Evolutionary conservation across 1,284 basidiomycete genomes (phyloP).

Genomic region (Trichosporon ovoides): DNA sequence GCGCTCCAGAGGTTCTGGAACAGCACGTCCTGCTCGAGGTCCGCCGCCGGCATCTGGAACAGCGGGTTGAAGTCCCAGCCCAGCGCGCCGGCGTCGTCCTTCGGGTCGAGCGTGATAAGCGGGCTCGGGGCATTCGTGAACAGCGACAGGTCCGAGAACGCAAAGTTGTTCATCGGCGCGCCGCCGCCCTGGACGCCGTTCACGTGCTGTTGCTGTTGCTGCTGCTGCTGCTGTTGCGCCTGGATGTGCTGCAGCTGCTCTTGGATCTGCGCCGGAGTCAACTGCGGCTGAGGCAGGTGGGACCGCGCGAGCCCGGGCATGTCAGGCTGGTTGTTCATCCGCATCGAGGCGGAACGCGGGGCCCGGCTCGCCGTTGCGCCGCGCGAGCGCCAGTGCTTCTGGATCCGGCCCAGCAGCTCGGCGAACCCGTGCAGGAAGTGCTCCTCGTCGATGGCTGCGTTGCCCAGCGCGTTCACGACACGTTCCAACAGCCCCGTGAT

Average conservation of each 20-base stretch:
- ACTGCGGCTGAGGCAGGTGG: neutral
- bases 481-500: slow-evolving; percentile 8
- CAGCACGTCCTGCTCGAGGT: slow-evolving; percentile 15
- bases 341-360: neutral
- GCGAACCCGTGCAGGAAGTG: slow-evolving; percentile 19
- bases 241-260: neutral
- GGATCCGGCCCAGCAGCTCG: slow-evolving; percentile 9
- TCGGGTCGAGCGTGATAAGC: slow-evolving; percentile 1
- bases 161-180: slow-evolving; percentile 2
- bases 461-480: slow-evolving; percentile 7
- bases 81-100: neutral
- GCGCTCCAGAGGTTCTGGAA: slow-evolving; percentile 11
- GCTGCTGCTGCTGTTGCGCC: neutral
- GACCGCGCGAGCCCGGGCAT: neutral
- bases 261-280: neutral
- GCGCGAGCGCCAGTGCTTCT: slow-evolving; percentile 16
- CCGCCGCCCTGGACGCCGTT: neutral
- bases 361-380: neutral
- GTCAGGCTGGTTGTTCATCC: neutral
- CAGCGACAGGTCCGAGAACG: slow-evolving; percentile 2
- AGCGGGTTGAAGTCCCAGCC: slow-evolving; percentile 19
- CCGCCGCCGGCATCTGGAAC: slow-evolving; percentile 18
- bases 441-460: slow-evolving; percentile 15
- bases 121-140: slow-evolving; percentile 1
- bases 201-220: neutral